phyloP scores from a whole-genome alignment of 805 yeast genomes.

The Barnettozyma siamensis region DNA sequence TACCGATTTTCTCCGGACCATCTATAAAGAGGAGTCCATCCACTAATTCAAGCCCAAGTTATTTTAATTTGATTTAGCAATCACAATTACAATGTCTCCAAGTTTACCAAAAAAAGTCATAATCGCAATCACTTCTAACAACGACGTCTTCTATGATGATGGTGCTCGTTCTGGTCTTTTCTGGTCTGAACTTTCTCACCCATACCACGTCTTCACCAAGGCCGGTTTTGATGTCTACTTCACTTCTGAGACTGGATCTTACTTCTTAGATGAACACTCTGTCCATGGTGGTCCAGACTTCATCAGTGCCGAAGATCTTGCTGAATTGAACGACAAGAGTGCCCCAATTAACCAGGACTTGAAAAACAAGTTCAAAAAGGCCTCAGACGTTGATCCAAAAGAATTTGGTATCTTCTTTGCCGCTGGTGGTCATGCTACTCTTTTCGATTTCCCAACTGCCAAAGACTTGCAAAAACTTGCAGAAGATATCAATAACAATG shows the following conservation, averaged over 20 bases:
- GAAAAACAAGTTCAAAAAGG: constrained; percentile 34
- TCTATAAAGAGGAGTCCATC: no score
- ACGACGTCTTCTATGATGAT: constrained; percentile 46
- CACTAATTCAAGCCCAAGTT: no score
- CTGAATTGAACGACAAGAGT: constrained; percentile 31
- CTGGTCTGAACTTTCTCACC: constrained; percentile 55
- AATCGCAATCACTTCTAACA: constrained; percentile 38
- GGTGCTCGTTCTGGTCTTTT: constrained; percentile 59
- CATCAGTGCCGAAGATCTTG: constrained; percentile 39
- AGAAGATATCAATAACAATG: constrained; percentile 39
- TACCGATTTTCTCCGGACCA: no score
- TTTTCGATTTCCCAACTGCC: constrained; percentile 54
- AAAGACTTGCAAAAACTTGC: constrained; percentile 40
- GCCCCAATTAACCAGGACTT: constrained; percentile 37
- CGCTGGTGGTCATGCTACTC: constrained; percentile 62
- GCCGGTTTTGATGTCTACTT: constrained; percentile 50
- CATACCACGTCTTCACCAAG: constrained; percentile 41
- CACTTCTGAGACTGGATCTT: constrained; percentile 53
- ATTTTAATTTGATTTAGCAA: no score
- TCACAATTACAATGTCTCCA: constrained; percentile 10
- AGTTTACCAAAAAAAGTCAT: constrained; percentile 30
- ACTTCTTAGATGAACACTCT: constrained; percentile 56
- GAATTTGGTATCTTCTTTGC: constrained; percentile 53
- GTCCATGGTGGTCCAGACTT: constrained; percentile 27
- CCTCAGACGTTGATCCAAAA: constrained; percentile 41